Evolutionary conservation across 1,284 basidiomycete genomes (phyloP), one percentile per base, ranked within the genome.

Genomic region (Rhodotorula sp.): DNA sequence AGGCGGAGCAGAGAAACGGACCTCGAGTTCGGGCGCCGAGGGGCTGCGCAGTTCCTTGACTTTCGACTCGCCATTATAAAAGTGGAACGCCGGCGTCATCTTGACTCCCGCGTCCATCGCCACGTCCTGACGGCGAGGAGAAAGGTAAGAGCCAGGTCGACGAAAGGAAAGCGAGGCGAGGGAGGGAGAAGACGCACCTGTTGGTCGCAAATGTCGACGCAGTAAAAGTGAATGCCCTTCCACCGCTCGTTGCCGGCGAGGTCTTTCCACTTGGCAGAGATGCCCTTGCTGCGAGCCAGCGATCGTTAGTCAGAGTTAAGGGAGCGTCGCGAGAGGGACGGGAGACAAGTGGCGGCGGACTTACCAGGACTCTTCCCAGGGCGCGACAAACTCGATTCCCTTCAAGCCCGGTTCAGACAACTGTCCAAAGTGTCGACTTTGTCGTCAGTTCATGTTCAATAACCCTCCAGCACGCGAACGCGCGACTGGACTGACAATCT

Each of bases 331-430:
- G 24, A n/a, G 22, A 44, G 0, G 3, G 20, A 18, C 18, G 26
- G 10, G 8, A 7, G 12, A 1, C 12, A 37, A 14, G 5, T 24
- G 5, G 12, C 10, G 33, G 12, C 22, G 37, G 37, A 37, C 61
- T n/a, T 42, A 62, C 61, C 57, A 71, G 5, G 65, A 60, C 42
- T 72, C 70, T 33, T 74, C 73, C 73, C 73, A 74, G 15, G 73
- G 73, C 20, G 73, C 73, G n/a, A 64, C 48, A 44, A 67, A 69
- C 42, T 66, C 51, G 59, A 70, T 55, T 15, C 60, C 66, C 20
- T 56, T 22, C 42, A 66, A n/a, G 29, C 29, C 30, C 20, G 49
- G 55, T 24, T 46, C 33, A 18, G 62, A 53, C 57, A 67, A 60
- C 66, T 72, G n/a, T n/a, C n/a, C n/a, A n/a, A n/a, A n/a, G n/a